Conservation (phyloP, 2,329 filamentous ascomycete genomes). For the Diaporthe citrichinensis region DNA sequence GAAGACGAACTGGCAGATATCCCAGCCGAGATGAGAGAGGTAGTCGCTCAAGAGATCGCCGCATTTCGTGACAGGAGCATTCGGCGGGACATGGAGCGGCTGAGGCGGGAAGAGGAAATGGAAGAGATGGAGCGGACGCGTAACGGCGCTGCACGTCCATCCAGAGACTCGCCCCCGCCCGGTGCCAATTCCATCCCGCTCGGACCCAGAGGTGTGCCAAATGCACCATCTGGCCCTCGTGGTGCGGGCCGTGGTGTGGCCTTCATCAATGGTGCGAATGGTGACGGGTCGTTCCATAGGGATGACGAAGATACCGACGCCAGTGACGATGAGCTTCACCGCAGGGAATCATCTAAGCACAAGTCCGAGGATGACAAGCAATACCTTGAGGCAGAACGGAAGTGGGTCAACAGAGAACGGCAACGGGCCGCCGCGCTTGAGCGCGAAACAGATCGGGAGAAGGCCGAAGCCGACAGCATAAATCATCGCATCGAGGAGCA, state of each 20-base stretch:
- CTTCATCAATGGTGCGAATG: conserved; percentile 82
- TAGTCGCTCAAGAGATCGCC: conserved; percentile 92
- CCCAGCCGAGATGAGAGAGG: conserved; percentile 94
- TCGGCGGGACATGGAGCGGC: conserved; percentile 87
- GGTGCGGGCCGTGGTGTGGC: conserved; percentile 71
- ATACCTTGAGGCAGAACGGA: conserved; percentile 87
- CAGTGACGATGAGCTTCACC: conserved; percentile 87
- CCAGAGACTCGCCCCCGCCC: conserved; percentile 78
- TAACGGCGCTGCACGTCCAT: conserved; percentile 74
- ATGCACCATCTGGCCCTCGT: conserved; percentile 78
- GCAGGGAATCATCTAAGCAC: conserved; percentile 78
- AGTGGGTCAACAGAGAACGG: conserved; percentile 91
- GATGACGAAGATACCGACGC: conserved; percentile 92
- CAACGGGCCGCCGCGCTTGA: conserved; percentile 87
- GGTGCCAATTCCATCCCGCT: conserved; percentile 82
- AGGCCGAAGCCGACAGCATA: conserved; percentile 77
- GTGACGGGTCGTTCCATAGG: conserved; percentile 67
- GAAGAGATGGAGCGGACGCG: conserved; percentile 87
- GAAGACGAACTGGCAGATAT: conserved; percentile 98
- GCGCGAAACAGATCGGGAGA: conserved; percentile 85
- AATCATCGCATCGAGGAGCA: conserved; percentile 79
- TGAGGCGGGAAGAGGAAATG: conserved; percentile 91
- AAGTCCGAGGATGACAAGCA: conserved; percentile 83
- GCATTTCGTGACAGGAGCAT: conserved; percentile 95
- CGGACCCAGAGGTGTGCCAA: conserved; percentile 79